A percentile compares a stretch with the other conserved stretches of the same genome.
phyloP scores from a whole-genome alignment of 169 alveolate genomes.

The Plasmodium berghei region DNA sequence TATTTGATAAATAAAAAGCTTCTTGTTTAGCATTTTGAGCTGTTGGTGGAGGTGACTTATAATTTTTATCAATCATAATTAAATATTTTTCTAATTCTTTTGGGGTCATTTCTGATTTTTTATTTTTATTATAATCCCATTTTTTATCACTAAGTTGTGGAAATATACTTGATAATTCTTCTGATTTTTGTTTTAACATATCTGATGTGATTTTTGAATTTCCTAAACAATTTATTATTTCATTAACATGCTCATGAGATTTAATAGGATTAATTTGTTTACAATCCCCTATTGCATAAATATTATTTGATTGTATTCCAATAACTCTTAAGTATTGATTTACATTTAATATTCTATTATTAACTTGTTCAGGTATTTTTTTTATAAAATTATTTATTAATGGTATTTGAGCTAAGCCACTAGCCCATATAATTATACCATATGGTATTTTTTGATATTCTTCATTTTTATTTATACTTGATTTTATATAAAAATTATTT shows the following conservation, averaged over 20 bases:
- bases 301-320: slow-evolving; percentile 70
- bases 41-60: slow-evolving; percentile 83
- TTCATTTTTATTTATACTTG: slow-evolving; percentile 74
- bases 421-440: slow-evolving; percentile 87
- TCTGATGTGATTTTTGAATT: slow-evolving; percentile 37
- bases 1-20: slow-evolving; percentile 78
- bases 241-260: slow-evolving; percentile 73
- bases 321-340: slow-evolving; percentile 79
- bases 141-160: slow-evolving; percentile 79
- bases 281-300: slow-evolving; percentile 86
- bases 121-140: slow-evolving; percentile 77
- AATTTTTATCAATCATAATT: slow-evolving; percentile 76
- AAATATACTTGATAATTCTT: slow-evolving; percentile 54
- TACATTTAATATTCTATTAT: slow-evolving; percentile 78
- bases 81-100: slow-evolving; percentile 74
- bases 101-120: slow-evolving; percentile 58
- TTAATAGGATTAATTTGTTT: slow-evolving; percentile 78
- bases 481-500: slow-evolving; percentile 70
- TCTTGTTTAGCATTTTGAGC: slow-evolving; percentile 88
- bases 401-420: slow-evolving; percentile 78
- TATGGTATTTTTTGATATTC: slow-evolving; percentile 74
- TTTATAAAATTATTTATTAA: slow-evolving; percentile 53
- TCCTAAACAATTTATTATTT: slow-evolving; percentile 44
- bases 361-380: slow-evolving; percentile 80
- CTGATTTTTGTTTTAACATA: slow-evolving; percentile 33